Percentiles rank a stretch among this genome's conserved stretches.
These are phyloP conservation scores for Annulohypoxylon truncatum DNA, from an alignment of 2,329 filamentous ascomycete genomes.

Conservation along the genomic window DNA sequence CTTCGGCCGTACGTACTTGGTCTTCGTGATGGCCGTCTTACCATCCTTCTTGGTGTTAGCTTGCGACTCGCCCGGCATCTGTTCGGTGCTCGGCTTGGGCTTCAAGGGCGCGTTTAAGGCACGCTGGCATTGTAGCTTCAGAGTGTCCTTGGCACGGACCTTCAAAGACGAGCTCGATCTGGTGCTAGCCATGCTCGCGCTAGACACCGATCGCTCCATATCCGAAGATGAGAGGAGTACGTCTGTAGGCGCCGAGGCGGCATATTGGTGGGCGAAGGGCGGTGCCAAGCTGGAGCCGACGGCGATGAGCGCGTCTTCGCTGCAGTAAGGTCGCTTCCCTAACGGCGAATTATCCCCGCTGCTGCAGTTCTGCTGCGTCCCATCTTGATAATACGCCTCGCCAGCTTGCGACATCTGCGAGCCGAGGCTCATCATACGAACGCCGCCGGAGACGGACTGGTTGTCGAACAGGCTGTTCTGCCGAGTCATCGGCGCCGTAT, in stretches of 20 bases:
- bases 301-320: conserved; percentile 50
- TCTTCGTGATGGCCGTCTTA: conserved; percentile 58
- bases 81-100: conserved; percentile 57
- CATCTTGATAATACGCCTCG: conserved; percentile 43
- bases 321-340: conserved; percentile 44
- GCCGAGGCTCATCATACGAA: conserved; percentile 50
- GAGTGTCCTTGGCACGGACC: conserved; percentile 61
- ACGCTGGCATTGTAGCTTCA: conserved; percentile 59
- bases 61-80: conserved; percentile 42
- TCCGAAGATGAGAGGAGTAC: conserved; percentile 50
- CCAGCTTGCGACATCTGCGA: conserved; percentile 51
- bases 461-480: conserved; percentile 50
- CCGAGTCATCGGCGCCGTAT: conserved; percentile 51
- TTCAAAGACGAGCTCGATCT: conserved; percentile 60
- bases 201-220: conserved; percentile 64
- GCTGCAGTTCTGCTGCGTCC: conserved; percentile 38
- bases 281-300: conserved; percentile 54
- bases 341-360: conserved; percentile 45
- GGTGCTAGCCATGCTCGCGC: conserved; percentile 55
- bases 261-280: conserved; percentile 48
- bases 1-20: conserved; percentile 69
- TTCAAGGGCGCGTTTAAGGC: conserved; percentile 55
- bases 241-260: conserved; percentile 46
- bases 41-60: conserved; percentile 53
- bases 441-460: conserved; percentile 45